Percentiles rank a stretch among this genome's conserved stretches.
phyloP scores from a whole-genome alignment of 306 rosid genomes.

The Quercus aquifolioides region DNA sequence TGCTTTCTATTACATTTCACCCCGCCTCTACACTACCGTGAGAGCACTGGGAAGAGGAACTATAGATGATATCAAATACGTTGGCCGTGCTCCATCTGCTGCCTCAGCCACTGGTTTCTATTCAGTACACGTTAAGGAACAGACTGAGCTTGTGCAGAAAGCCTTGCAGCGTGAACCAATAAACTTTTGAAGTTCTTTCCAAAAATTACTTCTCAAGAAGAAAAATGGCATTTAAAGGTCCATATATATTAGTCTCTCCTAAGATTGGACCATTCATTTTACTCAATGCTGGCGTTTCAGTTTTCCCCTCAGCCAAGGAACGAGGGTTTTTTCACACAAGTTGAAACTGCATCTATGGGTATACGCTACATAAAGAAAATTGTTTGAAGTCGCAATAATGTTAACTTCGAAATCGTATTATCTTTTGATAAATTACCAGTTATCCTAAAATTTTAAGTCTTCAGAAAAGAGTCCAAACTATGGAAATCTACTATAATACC shows the following conservation, averaged over 20 bases:
- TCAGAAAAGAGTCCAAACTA: no score
- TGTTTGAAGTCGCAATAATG: constrained; percentile 2
- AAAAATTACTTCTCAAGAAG: not conserved
- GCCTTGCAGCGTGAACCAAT: constrained; percentile 69
- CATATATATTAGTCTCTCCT: not conserved
- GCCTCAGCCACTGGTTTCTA: constrained; percentile 92
- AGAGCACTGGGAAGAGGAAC: constrained; percentile 68
- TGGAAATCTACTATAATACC: no score
- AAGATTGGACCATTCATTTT: not conserved
- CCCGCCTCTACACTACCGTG: constrained; percentile 77
- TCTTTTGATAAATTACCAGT: not conserved
- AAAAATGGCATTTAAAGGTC: not conserved
- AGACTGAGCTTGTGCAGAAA: constrained; percentile 70
- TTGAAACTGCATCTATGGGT: not conserved
- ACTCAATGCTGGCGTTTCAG: not conserved
- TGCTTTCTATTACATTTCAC: constrained; percentile 63
- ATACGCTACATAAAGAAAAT: not conserved
- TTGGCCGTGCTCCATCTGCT: constrained; percentile 91
- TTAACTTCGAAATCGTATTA: not conserved
- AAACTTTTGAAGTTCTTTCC: not conserved
- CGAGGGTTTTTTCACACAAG: not conserved
- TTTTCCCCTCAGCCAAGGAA: not conserved
- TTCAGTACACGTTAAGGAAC: constrained; percentile 79
- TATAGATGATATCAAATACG: constrained; percentile 63
- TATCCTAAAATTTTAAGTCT: no score